A percentile compares a stretch with the other conserved stretches of the same genome.
These are phyloP conservation scores for Ustilago esculenta DNA, from an alignment of 1,284 basidiomycete species.

Conservation along the genomic window DNA sequence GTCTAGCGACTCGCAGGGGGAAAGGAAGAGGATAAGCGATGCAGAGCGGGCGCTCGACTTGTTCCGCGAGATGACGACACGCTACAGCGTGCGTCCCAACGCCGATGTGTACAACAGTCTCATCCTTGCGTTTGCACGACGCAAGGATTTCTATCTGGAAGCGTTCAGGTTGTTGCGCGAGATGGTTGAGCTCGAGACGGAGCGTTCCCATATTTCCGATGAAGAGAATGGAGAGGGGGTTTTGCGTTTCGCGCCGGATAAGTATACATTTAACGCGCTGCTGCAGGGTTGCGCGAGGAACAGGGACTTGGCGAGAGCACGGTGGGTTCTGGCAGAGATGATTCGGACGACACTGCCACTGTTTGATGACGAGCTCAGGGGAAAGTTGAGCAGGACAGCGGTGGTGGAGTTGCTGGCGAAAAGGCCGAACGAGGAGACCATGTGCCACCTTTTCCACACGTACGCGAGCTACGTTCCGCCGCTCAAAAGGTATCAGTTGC, in stretches of 20 bases:
- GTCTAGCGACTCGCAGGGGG: too few relatives aligned
- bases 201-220: conserved; percentile 80
- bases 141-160: conserved; percentile 58
- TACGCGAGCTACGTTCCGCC: conserved; percentile 81
- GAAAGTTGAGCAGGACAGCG: conserved; percentile 31
- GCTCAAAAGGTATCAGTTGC: conserved; percentile 40
- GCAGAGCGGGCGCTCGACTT: conserved; percentile 91
- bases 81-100: conserved; percentile 75
- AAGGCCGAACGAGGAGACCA: conserved; percentile 76
- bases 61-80: conserved; percentile 86
- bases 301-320: conserved; percentile 81
- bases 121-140: conserved; percentile 76
- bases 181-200: conserved; percentile 76
- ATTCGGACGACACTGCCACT: conserved; percentile 69
- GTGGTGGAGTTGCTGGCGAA: conserved; percentile 46
- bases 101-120: conserved; percentile 80
- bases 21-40: conserved; percentile 73
- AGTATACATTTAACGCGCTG: conserved; percentile 80
- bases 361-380: conserved; percentile 21
- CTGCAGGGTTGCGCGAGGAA: conserved; percentile 87
- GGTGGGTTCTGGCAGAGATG: conserved; percentile 93
- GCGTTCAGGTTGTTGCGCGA: conserved; percentile 71
- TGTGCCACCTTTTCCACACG: conserved; percentile 85
- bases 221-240: background rate
- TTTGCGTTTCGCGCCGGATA: conserved; percentile 73